Evolutionary conservation across 176 grass and related monocot genomes (phyloP).

Genomic region (Oryza longistaminata): DNA sequence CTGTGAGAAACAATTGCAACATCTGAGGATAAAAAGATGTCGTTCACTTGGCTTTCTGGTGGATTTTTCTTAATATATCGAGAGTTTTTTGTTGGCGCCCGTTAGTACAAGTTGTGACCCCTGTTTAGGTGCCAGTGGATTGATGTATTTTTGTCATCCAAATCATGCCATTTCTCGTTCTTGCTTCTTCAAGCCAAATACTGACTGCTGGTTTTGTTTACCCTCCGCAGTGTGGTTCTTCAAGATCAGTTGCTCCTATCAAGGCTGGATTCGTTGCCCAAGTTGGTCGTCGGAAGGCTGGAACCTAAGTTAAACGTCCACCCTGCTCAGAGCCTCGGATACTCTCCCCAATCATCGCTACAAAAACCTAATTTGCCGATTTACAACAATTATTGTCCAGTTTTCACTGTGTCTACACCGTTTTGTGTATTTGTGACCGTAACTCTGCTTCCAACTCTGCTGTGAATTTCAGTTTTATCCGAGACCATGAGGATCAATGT

Average conservation of each 20-base stretch:
- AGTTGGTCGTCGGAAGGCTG: conserved; percentile 79
- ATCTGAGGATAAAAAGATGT: neutral
- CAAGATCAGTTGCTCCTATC: conserved; percentile 90
- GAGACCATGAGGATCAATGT: conserved; percentile 19
- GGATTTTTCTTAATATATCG: neutral
- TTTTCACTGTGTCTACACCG: conserved; percentile 30
- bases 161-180: neutral
- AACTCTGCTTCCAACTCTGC: neutral
- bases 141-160: neutral
- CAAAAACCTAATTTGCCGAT: conserved; percentile 41
- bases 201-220: conserved; percentile 17
- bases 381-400: conserved; percentile 11
- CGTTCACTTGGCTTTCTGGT: neutral
- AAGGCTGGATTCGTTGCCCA: conserved; percentile 95
- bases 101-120: neutral
- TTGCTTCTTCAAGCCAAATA: neutral
- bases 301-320: conserved; percentile 24
- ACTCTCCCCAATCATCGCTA: neutral
- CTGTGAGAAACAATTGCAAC: conserved; percentile 25
- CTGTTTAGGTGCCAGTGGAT: neutral
- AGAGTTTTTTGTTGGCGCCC: neutral
- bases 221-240: conserved; percentile 81
- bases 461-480: conserved; percentile 30
- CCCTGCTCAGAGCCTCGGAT: neutral
- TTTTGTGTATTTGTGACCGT: conserved; percentile 18